These are phyloP conservation scores for Cladophialophora yegresii DNA, from an alignment of 2,329 filamentous ascomycete genomes.

Conservation along the genomic window DNA sequence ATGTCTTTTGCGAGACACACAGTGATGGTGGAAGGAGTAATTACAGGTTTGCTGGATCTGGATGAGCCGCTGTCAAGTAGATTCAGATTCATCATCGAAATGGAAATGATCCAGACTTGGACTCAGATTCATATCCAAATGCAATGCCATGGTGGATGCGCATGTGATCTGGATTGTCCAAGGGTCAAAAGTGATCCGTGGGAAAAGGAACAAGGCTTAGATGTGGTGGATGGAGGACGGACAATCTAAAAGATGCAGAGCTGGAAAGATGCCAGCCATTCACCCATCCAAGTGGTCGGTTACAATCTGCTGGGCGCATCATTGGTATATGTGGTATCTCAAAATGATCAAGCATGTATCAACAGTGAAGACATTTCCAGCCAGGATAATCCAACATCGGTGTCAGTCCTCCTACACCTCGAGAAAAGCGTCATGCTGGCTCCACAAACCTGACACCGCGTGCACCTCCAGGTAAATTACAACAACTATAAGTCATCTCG, in stretches of 20 bases:
- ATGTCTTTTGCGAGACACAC: not conserved
- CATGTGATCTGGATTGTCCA: not conserved
- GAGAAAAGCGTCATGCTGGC: not conserved
- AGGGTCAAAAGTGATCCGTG: not conserved
- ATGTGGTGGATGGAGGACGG: not conserved
- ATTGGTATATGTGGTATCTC: slow-evolving; percentile 14
- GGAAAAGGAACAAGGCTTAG: not conserved
- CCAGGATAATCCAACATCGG: not conserved
- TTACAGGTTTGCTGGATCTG: not conserved
- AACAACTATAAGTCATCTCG: slow-evolving; percentile 6
- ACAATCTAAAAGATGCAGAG: not conserved
- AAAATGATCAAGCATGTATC: not conserved
- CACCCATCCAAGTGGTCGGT: not conserved
- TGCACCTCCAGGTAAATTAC: not conserved
- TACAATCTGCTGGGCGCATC: not conserved
- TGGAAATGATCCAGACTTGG: too few relatives aligned
- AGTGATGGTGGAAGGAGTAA: not conserved
- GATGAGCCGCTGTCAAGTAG: too few relatives aligned
- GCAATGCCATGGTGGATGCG: not conserved
- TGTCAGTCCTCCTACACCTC: not conserved
- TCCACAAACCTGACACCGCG: not conserved
- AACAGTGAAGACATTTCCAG: not conserved
- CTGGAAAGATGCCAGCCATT: not conserved
- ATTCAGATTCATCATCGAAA: too few relatives aligned
- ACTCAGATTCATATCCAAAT: too few relatives aligned